A percentile compares a stretch with the other conserved stretches of the same genome.
These are phyloP conservation scores for Aspergillus sclerotiicarbonarius DNA, from an alignment of 495 filamentous ascomycete species.

Conservation along the genomic window DNA sequence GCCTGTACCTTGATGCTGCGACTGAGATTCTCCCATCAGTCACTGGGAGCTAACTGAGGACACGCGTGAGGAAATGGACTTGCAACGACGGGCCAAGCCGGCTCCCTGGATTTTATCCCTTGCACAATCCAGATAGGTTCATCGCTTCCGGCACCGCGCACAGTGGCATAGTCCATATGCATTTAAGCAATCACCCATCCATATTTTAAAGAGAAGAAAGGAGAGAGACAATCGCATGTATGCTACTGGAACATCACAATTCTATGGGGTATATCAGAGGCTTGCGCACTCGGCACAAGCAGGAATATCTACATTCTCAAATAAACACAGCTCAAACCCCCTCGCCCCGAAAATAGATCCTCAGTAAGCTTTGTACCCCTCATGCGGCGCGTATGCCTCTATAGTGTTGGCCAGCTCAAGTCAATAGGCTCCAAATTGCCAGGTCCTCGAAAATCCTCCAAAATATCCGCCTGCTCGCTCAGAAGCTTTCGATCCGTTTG, in stretches of 20 bases:
- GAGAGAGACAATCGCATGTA: not conserved
- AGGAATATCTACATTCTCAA: no score
- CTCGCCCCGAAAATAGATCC: no score
- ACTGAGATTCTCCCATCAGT: not conserved
- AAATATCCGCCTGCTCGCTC: constrained; percentile 39
- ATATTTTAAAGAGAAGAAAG: not conserved
- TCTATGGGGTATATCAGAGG: not conserved
- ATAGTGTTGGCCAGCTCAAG: constrained; percentile 33
- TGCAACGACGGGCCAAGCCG: no score
- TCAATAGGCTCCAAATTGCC: constrained; percentile 34
- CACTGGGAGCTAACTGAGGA: not conserved
- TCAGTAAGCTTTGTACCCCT: not conserved
- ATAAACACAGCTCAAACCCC: no score
- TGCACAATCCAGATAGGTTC: no score
- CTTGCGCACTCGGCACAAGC: no score
- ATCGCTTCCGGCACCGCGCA: no score
- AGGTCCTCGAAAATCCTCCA: constrained; percentile 35
- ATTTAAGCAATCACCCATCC: not conserved
- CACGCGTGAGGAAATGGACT: no score
- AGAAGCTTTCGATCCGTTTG: constrained; percentile 36
- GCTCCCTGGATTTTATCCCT: no score
- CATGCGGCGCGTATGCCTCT: not conserved
- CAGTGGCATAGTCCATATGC: no score
- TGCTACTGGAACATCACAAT: not conserved
- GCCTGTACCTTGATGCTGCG: not conserved